These are phyloP conservation scores for Geranium incanum DNA, from an alignment of 441 rosid species.

Conservation along the genomic window DNA sequence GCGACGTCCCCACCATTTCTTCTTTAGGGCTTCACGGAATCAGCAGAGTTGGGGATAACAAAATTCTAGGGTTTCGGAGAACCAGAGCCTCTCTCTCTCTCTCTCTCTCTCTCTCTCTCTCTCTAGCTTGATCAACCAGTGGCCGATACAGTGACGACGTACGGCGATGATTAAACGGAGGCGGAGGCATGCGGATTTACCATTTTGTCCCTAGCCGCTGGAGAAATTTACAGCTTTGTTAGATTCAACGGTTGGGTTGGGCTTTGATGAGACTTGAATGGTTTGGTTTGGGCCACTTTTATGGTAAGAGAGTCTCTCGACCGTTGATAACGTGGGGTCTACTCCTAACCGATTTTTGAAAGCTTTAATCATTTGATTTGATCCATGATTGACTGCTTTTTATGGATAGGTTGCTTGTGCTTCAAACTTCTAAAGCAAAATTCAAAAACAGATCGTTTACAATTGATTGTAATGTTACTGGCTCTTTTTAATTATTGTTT, in stretches of 20 bases:
- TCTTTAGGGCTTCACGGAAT: not conserved
- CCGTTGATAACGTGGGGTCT: not conserved
- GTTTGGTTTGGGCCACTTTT: not conserved
- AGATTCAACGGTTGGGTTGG: not conserved
- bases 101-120: too few species aligned
- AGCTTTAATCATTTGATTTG: too few species aligned
- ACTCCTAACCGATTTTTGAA: not conserved
- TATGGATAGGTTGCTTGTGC: too few species aligned
- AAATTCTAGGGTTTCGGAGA: conserved; percentile 28
- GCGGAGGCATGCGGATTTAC: conserved; percentile 18
- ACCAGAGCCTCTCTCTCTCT: not conserved
- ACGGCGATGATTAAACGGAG: conserved; percentile 31
- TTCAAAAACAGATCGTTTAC: too few species aligned
- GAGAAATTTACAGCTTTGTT: not conserved
- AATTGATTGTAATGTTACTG: too few species aligned
- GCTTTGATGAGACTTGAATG: not conserved
- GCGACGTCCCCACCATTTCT: conserved; percentile 55
- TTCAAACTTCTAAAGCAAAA: too few species aligned
- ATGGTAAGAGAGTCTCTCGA: not conserved
- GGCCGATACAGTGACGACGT: conserved; percentile 16
- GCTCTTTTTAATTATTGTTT: too few species aligned
- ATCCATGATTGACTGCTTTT: too few species aligned
- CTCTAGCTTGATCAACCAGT: conserved; percentile 14
- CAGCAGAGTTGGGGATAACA: not conserved
- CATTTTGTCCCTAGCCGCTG: conserved; percentile 4